Evolutionary conservation across 768 basidiomycete genomes (phyloP), one percentile per base, ranked within the genome.

Genomic region (Boletus tomentosulus): DNA sequence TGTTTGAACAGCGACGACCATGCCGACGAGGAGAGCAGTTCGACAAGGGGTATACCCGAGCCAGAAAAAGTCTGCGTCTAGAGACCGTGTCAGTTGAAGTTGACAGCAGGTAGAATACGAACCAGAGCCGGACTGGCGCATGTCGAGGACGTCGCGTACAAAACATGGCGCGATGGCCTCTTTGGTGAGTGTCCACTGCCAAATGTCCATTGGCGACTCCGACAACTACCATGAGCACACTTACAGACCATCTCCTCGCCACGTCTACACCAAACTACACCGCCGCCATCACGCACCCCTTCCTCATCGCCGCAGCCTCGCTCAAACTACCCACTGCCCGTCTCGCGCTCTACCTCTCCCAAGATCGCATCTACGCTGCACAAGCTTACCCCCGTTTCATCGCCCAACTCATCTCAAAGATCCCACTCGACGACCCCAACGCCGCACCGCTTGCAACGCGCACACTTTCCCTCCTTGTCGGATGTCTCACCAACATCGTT

Each of bases 341-440:
- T 25, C 78, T 90, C 15, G 74, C 77, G 1, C 71, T 83, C 46
- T 89, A 83, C 79, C 78, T 89, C 54, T 76, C 80, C 13, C 88
- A 90, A 59, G 88, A 90, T 65, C 78, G 82, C 47, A 79, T 86
- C 51, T 90, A 89, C 65, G 87, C 86, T 30, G 80, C 81, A 1
- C 82, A 84, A 51, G 88, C 84, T 1, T 89, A 89, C 65, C 86
- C 87, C 13, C 79, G 79, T 49, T 87, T 86, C 72, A 81, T 88
- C 57, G 85, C 84, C 27, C 68, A 77, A 2, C 77, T 89, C 45
- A 83, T 91, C 57, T 62, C 81, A 7, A 75, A 76, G 34, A 81
- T 89, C 54, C 84, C 84, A 1, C 57, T 71, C 47, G 60, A 71
- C 15, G 34, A 59, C 31, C n/a, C 50, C 25, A 41, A 9, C 16